Evolutionary conservation across 2,329 filamentous ascomycete genomes (phyloP), one percentile per base, ranked within the genome.

Genomic region (Colletotrichum sojae): DNA sequence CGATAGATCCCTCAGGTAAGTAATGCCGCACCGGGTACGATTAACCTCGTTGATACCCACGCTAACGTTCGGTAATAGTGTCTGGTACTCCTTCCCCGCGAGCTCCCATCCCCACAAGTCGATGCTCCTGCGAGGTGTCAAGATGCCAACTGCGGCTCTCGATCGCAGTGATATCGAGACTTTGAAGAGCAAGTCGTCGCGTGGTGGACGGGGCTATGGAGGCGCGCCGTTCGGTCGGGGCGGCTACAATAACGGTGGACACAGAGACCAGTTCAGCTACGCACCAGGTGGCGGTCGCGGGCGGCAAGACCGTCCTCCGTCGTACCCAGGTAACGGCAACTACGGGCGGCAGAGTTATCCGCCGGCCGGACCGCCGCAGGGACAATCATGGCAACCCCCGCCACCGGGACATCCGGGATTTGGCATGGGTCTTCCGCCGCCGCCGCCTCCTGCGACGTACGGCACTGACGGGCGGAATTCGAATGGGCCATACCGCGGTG

Each of bases 111-210:
- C 89, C 5, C 96, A 99, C 82, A 98, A 98, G 78, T 98, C 95
- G 6, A 97, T 97, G 92, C 87, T 99, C 15, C 86, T 99, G 43
- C 91, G 94, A 3, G 96, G 96, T 13, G 90, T 95, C 46, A 90
- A 91, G 74, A 86, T 95, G 65, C 89, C 92, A 5, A 82, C 86
- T 2, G 89, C 93, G 2, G 91, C 90, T 10, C 88, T 99, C 1
- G 92, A 93, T 66, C 86, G 89, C 40, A 88, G 88, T 67, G 95
- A 98, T 76, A 89, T 95, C 62, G 91, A 95, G 72, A 86, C 88
- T 8, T 88, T 95, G 51, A 89, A 90, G 76, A 86, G 87, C 61
- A 91, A 92, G 77, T 84, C 91, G 40, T 84, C 88, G 63, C 87
- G 88, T 69, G 85, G 87, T 22, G 91, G 93, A n/a, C 88, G 94